Conservation (phyloP, 495 filamentous ascomycete species). For the Tuber aestivum region DNA sequence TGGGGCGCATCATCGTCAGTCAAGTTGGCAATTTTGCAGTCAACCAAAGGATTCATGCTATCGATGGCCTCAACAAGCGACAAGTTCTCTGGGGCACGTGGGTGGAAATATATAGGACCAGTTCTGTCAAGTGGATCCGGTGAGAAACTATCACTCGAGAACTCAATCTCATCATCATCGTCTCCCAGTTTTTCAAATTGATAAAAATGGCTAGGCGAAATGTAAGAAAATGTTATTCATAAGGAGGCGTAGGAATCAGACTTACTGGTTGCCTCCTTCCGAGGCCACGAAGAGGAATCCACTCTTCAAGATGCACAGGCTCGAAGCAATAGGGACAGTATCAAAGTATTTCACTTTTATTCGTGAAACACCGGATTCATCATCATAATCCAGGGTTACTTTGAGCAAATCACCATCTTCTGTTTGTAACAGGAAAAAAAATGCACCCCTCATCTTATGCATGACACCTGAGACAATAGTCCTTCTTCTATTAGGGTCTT, state of each 20-base stretch:
- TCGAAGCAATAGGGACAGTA: constrained; percentile 81
- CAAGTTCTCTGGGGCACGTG: constrained; percentile 71
- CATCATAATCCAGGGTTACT: constrained; percentile 86
- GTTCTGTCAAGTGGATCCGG: constrained; percentile 63
- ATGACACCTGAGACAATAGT: constrained; percentile 82
- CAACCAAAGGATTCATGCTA: constrained; percentile 82
- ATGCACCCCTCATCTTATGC: constrained; percentile 94
- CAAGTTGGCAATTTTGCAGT: constrained; percentile 82
- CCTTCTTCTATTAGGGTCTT: constrained; percentile 87
- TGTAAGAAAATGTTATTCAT: constrained; percentile 14
- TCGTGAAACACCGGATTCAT: constrained; percentile 67
- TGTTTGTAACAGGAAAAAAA: constrained; percentile 93
- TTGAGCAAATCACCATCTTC: constrained; percentile 98
- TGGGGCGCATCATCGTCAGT: constrained; percentile 91
- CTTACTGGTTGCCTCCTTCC: constrained; percentile 76
- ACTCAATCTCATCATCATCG: constrained; percentile 82
- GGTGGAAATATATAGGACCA: constrained; percentile 74
- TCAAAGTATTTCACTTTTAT: constrained; percentile 98
- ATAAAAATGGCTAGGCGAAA: constrained; percentile 61
- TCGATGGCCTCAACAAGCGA: constrained; percentile 79
- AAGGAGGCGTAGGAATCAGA: neutral
- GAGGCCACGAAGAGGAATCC: constrained; percentile 91
- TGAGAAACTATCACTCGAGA: constrained; percentile 73
- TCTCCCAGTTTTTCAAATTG: constrained; percentile 98
- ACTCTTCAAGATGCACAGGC: constrained; percentile 85